phyloP scores from a whole-genome alignment of 2,329 filamentous ascomycete genomes.

The Sporothrix protearum region DNA sequence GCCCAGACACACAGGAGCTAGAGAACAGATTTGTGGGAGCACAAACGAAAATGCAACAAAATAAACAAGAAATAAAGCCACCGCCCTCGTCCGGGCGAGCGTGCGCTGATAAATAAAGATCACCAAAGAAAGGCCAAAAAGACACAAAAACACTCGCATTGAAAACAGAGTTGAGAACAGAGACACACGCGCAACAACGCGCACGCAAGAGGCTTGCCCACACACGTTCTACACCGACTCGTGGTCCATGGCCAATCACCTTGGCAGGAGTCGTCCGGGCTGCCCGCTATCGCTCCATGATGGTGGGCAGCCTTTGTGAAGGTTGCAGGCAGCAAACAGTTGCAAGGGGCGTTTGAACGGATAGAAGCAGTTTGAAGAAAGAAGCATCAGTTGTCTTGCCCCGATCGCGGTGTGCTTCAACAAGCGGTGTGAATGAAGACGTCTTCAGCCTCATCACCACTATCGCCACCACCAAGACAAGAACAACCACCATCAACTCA shows the following conservation, averaged over 20 bases:
- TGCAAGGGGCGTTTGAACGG: not conserved
- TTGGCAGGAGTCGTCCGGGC: not conserved
- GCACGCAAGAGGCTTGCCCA: not conserved
- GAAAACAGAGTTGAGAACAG: not conserved
- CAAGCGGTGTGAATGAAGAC: constrained; percentile 13
- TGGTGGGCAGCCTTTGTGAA: not conserved
- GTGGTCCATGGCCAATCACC: constrained; percentile 20
- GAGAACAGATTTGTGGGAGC: not conserved
- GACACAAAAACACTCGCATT: not conserved
- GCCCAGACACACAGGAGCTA: not conserved
- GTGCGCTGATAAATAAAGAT: not conserved
- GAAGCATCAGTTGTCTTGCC: not conserved
- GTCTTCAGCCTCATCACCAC: not conserved
- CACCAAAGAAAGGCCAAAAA: not conserved
- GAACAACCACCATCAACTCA: not conserved
- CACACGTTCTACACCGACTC: constrained; percentile 19
- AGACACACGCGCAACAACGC: not conserved
- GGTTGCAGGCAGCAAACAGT: not conserved
- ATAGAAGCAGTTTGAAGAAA: not conserved
- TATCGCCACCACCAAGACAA: not conserved
- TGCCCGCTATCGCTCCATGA: not conserved
- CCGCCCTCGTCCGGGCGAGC: not conserved
- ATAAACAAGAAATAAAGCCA: not conserved
- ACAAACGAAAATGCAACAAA: not conserved
- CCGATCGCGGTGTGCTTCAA: not conserved